A percentile compares a stretch with the other conserved stretches of the same genome.
Evolutionary conservation across 176 grass and related monocot genomes (phyloP).

Genomic region (Lolium perenne): DNA sequence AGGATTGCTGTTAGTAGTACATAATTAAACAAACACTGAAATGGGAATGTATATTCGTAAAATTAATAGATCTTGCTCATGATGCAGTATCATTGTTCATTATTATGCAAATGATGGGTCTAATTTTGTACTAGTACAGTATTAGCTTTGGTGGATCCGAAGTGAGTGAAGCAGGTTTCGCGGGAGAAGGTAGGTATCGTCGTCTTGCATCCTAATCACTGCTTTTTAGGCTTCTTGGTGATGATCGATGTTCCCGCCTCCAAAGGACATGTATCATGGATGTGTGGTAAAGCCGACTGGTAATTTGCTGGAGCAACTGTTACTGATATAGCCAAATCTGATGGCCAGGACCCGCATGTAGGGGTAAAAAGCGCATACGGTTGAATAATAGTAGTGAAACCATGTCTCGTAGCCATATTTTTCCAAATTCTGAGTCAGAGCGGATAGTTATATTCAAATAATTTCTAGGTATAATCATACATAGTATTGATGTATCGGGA

Average conservation of each 20-base stretch:
- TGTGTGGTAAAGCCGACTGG: background rate
- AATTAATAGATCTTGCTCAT: background rate
- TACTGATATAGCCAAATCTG: too few relatives aligned
- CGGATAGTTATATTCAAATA: too few relatives aligned
- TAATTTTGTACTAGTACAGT: background rate
- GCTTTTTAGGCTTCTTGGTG: slow-evolving; percentile 39
- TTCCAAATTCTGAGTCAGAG: too few relatives aligned
- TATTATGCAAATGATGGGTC: slow-evolving; percentile 7
- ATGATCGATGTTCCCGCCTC: background rate
- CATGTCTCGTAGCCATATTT: too few relatives aligned
- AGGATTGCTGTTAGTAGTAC: background rate
- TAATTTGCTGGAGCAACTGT: background rate
- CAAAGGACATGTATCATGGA: background rate
- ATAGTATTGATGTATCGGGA: too few relatives aligned
- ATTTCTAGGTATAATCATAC: too few relatives aligned
- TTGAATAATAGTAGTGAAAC: too few relatives aligned
- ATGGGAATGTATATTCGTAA: background rate
- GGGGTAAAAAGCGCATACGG: too few relatives aligned
- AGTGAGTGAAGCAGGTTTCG: background rate
- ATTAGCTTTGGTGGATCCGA: slow-evolving; percentile 7
- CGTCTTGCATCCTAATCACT: background rate
- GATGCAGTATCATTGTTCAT: slow-evolving; percentile 17
- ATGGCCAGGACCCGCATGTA: too few relatives aligned
- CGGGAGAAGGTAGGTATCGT: slow-evolving; percentile 28
- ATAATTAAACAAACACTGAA: background rate